Evolutionary conservation across 2,329 filamentous ascomycete species (phyloP).

Genomic region (Trichophaea hybrida): DNA sequence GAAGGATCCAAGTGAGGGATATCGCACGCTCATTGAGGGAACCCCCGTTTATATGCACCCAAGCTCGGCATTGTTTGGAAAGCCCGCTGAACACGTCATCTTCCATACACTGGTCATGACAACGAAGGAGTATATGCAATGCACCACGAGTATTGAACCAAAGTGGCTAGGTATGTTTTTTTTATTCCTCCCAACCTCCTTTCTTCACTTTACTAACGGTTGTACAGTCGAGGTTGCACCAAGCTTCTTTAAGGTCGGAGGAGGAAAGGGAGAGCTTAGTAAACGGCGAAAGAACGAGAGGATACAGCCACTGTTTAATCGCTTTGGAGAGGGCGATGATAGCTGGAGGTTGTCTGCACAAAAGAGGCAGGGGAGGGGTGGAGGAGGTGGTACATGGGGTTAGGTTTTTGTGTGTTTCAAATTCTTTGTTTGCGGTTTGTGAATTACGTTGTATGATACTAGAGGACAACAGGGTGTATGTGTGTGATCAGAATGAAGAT

Average conservation of each 20-base stretch:
- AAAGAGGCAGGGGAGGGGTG: constrained; percentile 66
- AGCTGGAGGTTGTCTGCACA: constrained; percentile 77
- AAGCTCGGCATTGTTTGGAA: constrained; percentile 79
- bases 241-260: constrained; percentile 95
- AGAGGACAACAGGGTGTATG: not conserved
- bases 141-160: constrained; percentile 81
- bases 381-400: constrained; percentile 77
- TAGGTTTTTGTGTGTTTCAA: constrained; percentile 3
- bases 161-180: constrained; percentile 44
- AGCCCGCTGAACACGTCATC: constrained; percentile 90
- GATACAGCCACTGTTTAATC: constrained; percentile 89
- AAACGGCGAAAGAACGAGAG: constrained; percentile 89
- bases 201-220: constrained; percentile 10
- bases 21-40: constrained; percentile 91
- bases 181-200: not conserved
- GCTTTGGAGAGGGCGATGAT: constrained; percentile 82
- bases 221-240: constrained; percentile 68
- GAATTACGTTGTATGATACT: not conserved
- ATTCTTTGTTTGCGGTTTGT: not conserved
- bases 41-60: constrained; percentile 94
- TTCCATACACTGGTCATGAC: constrained; percentile 86
- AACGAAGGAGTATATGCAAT: constrained; percentile 97
- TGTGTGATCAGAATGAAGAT: not conserved
- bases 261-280: constrained; percentile 60
- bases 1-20: constrained; percentile 92